Evolutionary conservation across 768 basidiomycete species (phyloP), one percentile per base, ranked within the genome.

Genomic region (Naematelia aurantialba): DNA sequence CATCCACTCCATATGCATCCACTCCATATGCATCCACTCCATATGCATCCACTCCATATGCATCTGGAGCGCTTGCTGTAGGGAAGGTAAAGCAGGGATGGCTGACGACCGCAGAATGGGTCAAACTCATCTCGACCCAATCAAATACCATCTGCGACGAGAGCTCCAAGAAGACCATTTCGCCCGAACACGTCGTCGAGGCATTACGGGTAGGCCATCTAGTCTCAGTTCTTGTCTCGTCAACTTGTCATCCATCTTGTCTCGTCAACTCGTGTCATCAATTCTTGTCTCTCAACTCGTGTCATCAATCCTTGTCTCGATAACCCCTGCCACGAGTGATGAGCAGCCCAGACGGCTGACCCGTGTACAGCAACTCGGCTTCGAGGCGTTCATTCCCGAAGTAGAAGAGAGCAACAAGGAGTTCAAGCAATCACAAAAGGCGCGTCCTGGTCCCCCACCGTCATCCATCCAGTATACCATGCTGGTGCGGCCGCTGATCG

Each of bases 61-160:
- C 26, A 22, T 21, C 30, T 30, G 4, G 14, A 52, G 12, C 27
- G 12, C 25, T 49, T 49, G 47, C 12, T 49, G 47, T 13, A 31
- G 12, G 44, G 14, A 42, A 27, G 24, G 39, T 34, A 55, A 8
- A 19, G 50, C 14, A 30, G 24, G 22, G 21, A 26, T 29, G 45
- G 25, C 29, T 42, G 21, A 44, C n/a, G 13, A 2, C 0, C n/a
- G 10, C 78, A 99, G 96, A 99, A 81, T 99, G 98, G 77, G 93
- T 99, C 62, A 91, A 98, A 76, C 79, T 98, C 78, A 88, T 99
- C 75, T 94, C 96, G 17, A 91, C 92, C 8, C 91, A 97, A 75
- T 91, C 96, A 53, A 98, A 98, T 76, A 91, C 97, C 66, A 90
- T 97, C 61, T 99, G 96, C 72, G 96, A 98, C 74, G 87, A 91